Conservation (phyloP, 2,329 filamentous ascomycete species). For the Fusarium lyarnte region DNA sequence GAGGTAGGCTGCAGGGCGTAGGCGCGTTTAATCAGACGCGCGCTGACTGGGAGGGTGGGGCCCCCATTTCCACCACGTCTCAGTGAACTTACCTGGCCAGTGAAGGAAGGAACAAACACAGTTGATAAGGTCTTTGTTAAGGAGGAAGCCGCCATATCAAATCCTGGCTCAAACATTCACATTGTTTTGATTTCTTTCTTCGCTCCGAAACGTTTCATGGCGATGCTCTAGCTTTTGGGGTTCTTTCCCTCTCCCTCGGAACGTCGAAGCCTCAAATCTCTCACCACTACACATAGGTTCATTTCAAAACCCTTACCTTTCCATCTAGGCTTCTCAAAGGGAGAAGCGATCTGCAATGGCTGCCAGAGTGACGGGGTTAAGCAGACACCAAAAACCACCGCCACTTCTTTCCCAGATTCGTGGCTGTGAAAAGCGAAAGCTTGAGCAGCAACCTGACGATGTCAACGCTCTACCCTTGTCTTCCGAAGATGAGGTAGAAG, state of each 20-base stretch:
- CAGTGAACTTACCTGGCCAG: background rate
- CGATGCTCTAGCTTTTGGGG: background rate
- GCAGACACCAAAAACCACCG: constrained; percentile 8
- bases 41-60: background rate
- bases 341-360: background rate
- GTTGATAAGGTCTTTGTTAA: background rate
- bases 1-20: constrained; percentile 1
- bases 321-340: background rate
- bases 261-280: background rate
- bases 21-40: constrained; percentile 34
- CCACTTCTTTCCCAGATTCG: constrained; percentile 29
- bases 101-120: constrained; percentile 15
- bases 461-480: constrained; percentile 43
- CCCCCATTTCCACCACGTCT: background rate
- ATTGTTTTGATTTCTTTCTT: background rate
- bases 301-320: background rate
- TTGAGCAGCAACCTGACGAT: constrained; percentile 23
- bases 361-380: constrained; percentile 37
- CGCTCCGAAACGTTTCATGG: background rate
- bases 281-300: background rate
- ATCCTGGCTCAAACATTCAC: background rate
- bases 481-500: constrained; percentile 43
- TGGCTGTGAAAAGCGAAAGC: constrained; percentile 5
- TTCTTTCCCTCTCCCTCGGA: background rate
- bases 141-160: background rate